Evolutionary conservation across 2,329 filamentous ascomycete species (phyloP), one percentile per base, ranked within the genome.

Genomic region (Ascochyta rabiei): DNA sequence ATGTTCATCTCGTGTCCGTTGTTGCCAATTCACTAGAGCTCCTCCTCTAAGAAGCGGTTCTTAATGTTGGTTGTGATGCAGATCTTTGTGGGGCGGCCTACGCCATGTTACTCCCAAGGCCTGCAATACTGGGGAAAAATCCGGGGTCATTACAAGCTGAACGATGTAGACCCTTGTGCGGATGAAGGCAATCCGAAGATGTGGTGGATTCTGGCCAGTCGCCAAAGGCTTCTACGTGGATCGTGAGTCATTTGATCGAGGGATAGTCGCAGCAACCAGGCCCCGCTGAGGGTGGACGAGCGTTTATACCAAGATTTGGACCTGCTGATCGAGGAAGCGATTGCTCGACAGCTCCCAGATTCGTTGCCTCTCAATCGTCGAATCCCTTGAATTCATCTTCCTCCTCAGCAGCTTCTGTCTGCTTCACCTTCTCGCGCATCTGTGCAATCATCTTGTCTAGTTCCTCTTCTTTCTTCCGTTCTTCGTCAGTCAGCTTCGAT

Each of bases 301-400:
- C 35, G 35, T 38, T 23, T 12, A 19, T 15, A 30, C 16, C 35
- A 23, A 38, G 35, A 19, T 13, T 43, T 15, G 34, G 23, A 15
- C 21, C 39, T 15, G 3, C 15, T 9, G 15, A 13, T 28, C 2
- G 26, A 28, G 24, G 13, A 35, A 30, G 19, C 21, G 19, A 28
- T 24, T 10, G 30, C 28, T 37, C 7, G 15, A 24, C 16, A 4
- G 21, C 26, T 10, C 26, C 31, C 13, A 38, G 37, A 10, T 19
- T 12, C 7, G 10, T 24, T 24, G 18, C 37, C 15, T 26, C n/a
- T 60, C 51, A 74, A 56, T 73, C 71, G 44, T 70, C 71, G 44
- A 75, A 75, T 4, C 72, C 73, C 33, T 74, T 59, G 59, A 74
- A 75, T 51, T 72, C 67, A 16, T 64, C 65, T 34, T 64, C 66